A percentile compares a stretch with the other conserved stretches of the same genome.
phyloP scores from a whole-genome alignment of 306 rosid genomes.

The Boehmeria nivea region DNA sequence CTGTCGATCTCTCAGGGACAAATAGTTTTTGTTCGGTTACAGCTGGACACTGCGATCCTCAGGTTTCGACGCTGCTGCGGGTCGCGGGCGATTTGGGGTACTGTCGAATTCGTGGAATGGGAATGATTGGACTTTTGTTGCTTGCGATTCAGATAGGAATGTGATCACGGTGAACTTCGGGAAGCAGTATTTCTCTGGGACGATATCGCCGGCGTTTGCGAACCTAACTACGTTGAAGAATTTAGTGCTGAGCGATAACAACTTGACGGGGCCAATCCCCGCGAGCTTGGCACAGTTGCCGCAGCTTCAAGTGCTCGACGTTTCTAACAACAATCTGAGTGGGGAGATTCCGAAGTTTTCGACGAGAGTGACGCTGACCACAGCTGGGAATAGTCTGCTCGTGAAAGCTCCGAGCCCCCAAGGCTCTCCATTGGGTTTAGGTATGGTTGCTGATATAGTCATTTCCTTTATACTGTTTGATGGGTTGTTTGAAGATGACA shows the following conservation, averaged over 20 bases:
- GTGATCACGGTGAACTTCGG: conserved; percentile 34
- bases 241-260: conserved; percentile 37
- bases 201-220: conserved; percentile 57
- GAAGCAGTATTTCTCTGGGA: conserved; percentile 39
- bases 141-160: conserved; percentile 37
- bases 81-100: conserved; percentile 44
- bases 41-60: conserved; percentile 43
- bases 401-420: conserved; percentile 42
- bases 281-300: conserved; percentile 31
- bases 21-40: conserved; percentile 41
- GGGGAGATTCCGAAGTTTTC: conserved; percentile 58
- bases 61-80: conserved; percentile 40
- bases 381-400: conserved; percentile 44
- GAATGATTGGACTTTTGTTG: conserved; percentile 39
- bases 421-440: too few relatives aligned
- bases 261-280: conserved; percentile 54
- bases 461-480: too few relatives aligned
- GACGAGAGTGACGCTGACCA: conserved; percentile 29
- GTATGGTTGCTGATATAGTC: too few relatives aligned
- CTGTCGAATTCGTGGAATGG: conserved; percentile 43
- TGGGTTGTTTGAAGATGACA: too few relatives aligned
- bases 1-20: conserved; percentile 23
- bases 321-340: conserved; percentile 49
- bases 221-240: conserved; percentile 43
- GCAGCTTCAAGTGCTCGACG: conserved; percentile 47